Percentiles rank a stretch among this genome's conserved stretches.
Conservation (phyloP, 768 basidiomycete species). For the Suillus hirtellus region DNA sequence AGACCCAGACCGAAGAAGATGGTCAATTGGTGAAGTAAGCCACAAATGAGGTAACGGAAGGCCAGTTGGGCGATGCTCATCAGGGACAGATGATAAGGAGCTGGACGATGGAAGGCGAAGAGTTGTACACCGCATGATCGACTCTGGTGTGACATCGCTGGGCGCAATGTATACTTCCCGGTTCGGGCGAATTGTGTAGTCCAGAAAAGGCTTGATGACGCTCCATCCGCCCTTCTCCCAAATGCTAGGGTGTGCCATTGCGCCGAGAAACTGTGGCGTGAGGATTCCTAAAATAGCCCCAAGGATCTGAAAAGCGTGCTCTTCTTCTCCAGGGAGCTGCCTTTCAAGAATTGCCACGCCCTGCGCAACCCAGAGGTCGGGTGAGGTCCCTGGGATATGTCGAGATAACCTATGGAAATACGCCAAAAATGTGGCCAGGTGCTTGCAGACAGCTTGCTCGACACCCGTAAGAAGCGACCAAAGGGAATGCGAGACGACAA, state of each 20-base stretch:
- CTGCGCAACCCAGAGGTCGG: slow-evolving; percentile 67
- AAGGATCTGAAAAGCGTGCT: slow-evolving; percentile 45
- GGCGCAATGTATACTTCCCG: slow-evolving; percentile 51
- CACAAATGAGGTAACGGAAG: slow-evolving; percentile 63
- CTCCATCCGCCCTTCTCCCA: slow-evolving; percentile 54
- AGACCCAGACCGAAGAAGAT: slow-evolving; percentile 78
- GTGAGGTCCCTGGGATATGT: slow-evolving; percentile 52
- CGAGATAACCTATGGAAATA: slow-evolving; percentile 61
- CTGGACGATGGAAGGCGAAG: slow-evolving; percentile 38
- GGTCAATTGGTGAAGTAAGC: slow-evolving; percentile 67
- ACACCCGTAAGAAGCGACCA: slow-evolving; percentile 39
- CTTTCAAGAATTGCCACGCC: slow-evolving; percentile 55
- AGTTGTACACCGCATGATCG: slow-evolving; percentile 59
- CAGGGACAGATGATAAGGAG: slow-evolving; percentile 6
- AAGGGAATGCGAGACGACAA: slow-evolving; percentile 49
- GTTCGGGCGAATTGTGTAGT: slow-evolving; percentile 43
- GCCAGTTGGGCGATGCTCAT: slow-evolving; percentile 33
- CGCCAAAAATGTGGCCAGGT: slow-evolving; percentile 54
- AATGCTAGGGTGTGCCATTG: slow-evolving; percentile 37
- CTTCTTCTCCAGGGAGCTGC: slow-evolving; percentile 77
- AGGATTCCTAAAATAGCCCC: slow-evolving; percentile 18
- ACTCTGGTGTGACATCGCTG: slow-evolving; percentile 46
- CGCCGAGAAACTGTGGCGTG: slow-evolving; percentile 19
- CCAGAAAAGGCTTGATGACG: slow-evolving; percentile 54
- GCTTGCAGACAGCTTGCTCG: slow-evolving; percentile 34